A percentile compares a stretch with the other conserved stretches of the same genome.
phyloP scores from a whole-genome alignment of 192 early-diverging fungal species.

The Glomus cerebriforme region DNA sequence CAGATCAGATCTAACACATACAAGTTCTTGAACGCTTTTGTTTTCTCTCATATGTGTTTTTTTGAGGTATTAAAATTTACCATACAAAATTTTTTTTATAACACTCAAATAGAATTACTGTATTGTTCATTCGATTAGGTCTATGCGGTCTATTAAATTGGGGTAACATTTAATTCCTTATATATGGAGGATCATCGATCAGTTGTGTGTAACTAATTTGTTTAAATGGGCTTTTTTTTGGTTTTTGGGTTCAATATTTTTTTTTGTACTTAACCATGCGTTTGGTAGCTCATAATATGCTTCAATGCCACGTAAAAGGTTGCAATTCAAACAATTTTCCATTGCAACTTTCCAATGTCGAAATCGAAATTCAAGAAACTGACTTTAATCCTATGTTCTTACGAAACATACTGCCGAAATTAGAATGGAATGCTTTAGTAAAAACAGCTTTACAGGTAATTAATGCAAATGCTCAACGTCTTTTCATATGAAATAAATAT shows the following conservation, averaged over 20 bases:
- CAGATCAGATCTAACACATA: no score
- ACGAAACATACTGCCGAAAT: slow-evolving; percentile 73
- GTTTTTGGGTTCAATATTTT: background rate
- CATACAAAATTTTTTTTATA: no score
- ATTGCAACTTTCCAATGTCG: slow-evolving; percentile 79
- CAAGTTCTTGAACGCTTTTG: no score
- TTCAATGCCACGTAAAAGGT: slow-evolving; percentile 96
- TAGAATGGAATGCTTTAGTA: slow-evolving; percentile 77
- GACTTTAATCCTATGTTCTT: slow-evolving; percentile 88
- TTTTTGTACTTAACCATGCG: slow-evolving; percentile 55
- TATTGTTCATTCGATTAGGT: no score
- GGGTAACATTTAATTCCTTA: no score
- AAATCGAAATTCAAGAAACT: slow-evolving; percentile 84
- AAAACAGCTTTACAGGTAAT: slow-evolving; percentile 64
- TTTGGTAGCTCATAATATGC: slow-evolving; percentile 98
- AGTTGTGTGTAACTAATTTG: no score
- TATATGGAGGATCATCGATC: no score
- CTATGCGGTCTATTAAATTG: no score
- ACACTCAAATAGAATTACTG: no score
- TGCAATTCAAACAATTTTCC: slow-evolving; percentile 93
- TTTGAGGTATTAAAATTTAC: no score
- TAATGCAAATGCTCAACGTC: background rate
- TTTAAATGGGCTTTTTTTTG: no score
- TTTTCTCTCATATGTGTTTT: no score
- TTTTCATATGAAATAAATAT: background rate